Percentiles rank a stretch among this genome's conserved stretches.
phyloP scores from a whole-genome alignment of 2,329 filamentous ascomycete genomes.

The Xylaria sp. region DNA sequence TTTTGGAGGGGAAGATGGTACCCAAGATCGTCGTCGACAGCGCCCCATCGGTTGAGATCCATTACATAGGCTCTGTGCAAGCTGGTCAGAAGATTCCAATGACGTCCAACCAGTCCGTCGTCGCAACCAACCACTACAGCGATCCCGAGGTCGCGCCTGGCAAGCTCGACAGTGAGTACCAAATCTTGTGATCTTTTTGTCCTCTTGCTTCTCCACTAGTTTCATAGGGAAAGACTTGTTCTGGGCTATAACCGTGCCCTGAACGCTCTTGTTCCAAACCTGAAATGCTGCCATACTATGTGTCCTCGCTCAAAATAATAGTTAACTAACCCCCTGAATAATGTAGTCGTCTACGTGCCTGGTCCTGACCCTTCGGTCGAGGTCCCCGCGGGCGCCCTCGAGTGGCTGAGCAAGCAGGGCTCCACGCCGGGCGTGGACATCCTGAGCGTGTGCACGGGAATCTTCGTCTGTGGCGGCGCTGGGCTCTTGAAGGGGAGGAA shows the following conservation, averaged over 20 bases:
- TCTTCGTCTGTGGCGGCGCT: conserved; percentile 60
- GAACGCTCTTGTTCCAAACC: background rate
- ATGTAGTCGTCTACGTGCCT: conserved; percentile 59
- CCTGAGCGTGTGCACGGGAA: conserved; percentile 63
- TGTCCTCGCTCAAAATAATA: background rate
- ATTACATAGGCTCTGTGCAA: conserved; percentile 58
- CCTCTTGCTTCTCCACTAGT: background rate
- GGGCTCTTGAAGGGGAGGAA: conserved; percentile 59
- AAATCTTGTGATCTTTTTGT: background rate
- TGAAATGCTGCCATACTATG: background rate
- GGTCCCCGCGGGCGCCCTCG: conserved; percentile 47
- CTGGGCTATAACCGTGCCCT: background rate
- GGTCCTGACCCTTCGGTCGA: conserved; percentile 57
- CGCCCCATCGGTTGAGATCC: conserved; percentile 57
- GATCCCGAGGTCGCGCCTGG: conserved; percentile 62
- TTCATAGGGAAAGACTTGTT: background rate
- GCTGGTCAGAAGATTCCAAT: conserved; percentile 54
- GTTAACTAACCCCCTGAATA: background rate
- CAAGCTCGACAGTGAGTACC: conserved; percentile 54
- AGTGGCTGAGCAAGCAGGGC: conserved; percentile 58
- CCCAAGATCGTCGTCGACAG: conserved; percentile 54
- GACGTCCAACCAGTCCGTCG: conserved; percentile 55
- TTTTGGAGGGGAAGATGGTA: conserved; percentile 45
- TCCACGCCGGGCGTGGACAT: conserved; percentile 57
- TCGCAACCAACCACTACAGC: conserved; percentile 57